phyloP scores from a whole-genome alignment of 1,139 yeast species.

The Blastobotrys elegans region DNA sequence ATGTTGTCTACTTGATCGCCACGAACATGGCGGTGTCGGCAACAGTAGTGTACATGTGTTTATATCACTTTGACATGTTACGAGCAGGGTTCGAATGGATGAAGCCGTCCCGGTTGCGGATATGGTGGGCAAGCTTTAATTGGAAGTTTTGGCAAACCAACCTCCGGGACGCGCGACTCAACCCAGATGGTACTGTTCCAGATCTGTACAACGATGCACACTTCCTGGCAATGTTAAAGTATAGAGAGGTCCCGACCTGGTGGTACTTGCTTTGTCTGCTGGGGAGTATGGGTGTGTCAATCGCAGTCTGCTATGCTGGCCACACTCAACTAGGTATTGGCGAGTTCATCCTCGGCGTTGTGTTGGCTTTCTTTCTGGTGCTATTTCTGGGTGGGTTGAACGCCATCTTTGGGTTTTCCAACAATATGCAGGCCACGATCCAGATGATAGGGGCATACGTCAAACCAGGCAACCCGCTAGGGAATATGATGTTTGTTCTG shows the following conservation, averaged over 20 bases:
- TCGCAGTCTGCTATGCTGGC: conserved; percentile 40
- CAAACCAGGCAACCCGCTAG: conserved; percentile 45
- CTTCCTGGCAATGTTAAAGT: conserved; percentile 47
- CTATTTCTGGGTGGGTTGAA: conserved; percentile 40
- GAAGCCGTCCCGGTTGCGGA: conserved; percentile 11
- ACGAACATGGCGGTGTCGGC: conserved; percentile 33
- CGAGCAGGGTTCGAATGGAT: conserved; percentile 16
- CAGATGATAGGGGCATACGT: conserved; percentile 48
- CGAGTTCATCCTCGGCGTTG: conserved; percentile 47
- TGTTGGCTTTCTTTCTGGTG: conserved; percentile 44
- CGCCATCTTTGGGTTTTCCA: conserved; percentile 38
- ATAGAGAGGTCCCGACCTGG: conserved; percentile 59
- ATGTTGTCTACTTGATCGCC: conserved; percentile 29
- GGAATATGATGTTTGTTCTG: conserved; percentile 31
- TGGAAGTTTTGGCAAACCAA: conserved; percentile 18
- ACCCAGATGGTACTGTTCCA: conserved; percentile 28
- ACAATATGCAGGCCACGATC: conserved; percentile 42
- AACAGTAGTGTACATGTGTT: conserved; percentile 30
- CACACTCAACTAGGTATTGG: conserved; percentile 48
- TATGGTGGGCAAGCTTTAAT: conserved; percentile 4
- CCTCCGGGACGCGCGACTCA: conserved; percentile 26
- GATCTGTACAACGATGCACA: conserved; percentile 51
- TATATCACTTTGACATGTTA: conserved; percentile 20
- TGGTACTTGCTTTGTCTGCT: conserved; percentile 45
- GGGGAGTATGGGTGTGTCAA: conserved; percentile 44